Percentiles rank a stretch among this genome's conserved stretches.
Conservation (phyloP, 345 rosid species). For the Camelina laxa region DNA sequence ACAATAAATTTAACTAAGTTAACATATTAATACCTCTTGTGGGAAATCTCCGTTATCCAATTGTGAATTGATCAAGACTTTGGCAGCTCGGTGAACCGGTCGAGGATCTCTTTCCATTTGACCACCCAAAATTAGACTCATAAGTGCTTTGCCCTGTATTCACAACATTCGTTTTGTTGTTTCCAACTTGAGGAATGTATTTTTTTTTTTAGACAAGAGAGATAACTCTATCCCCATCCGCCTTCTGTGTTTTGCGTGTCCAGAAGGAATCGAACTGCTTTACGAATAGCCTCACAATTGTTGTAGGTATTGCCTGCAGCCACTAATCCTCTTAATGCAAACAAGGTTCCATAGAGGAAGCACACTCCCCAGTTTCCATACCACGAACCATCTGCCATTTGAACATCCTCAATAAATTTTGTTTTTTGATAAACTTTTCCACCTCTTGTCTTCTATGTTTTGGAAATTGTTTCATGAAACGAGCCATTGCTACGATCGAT, state of each 20-base stretch:
- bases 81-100: background rate
- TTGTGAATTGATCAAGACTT: background rate
- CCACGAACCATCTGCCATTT: background rate
- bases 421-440: background rate
- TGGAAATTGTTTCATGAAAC: too few relatives aligned
- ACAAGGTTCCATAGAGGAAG: background rate
- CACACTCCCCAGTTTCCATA: constrained; percentile 2
- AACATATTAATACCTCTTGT: background rate
- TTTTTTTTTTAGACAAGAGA: background rate
- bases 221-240: background rate
- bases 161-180: background rate
- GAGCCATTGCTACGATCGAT: too few relatives aligned
- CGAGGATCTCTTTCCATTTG: background rate
- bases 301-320: background rate
- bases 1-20: background rate
- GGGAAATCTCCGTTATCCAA: background rate
- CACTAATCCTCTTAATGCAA: background rate
- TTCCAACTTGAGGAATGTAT: background rate
- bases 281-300: background rate
- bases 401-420: background rate
- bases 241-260: background rate
- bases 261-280: background rate
- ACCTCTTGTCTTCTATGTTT: too few relatives aligned
- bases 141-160: background rate
- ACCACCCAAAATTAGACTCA: background rate